Evolutionary conservation across 208 protist genomes (phyloP), one percentile per base, ranked within the genome.

Genomic region (Trypanosoma boissoni): DNA sequence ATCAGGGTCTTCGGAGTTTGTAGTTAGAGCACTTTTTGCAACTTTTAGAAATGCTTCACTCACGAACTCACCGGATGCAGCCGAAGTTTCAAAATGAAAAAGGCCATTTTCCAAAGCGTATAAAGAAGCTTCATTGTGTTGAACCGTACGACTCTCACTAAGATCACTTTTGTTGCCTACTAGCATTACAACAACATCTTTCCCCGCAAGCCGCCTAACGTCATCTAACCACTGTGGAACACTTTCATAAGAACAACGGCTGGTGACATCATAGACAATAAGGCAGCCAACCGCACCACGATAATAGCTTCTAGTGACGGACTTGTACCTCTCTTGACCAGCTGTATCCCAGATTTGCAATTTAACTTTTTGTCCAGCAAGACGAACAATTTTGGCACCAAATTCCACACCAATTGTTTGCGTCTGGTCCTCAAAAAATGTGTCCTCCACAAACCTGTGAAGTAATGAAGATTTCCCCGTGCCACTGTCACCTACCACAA

Each of bases 401-500:
- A 99, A 99, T 69, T 99, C 97, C 21, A 99, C 95, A 41, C 97
- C 97, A 79, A 99, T 98, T 2, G 97, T 99, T 62, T 98, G 96
- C 2, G 95, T 91, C 36, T 89, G 93, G 51, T 98, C 92, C 41
- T 92, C 76, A n/a, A 59, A 83, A 88, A 96, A 98, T 26, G 86
- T 94, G 61, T 98, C 87, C 57, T 98, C 94, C 24, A 96, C 95
- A 72, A 99, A 99, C 24, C 97, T 86, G 65, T 98, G 92, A 8
- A 98, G 76, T n/a, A 99, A 76, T 39, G 92, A 98, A 3, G 94
- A 97, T 76, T 99, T 99, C 34, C 97, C 97, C 0, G 96, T 91
- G 16, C 82, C 84, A 43, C 82, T 90, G 67, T 94, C 78, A 1
- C 87, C 87, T 10, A 94, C 78, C 31, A 94, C 68, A 57, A 94